Percentiles rank a stretch among this genome's conserved stretches.
These are phyloP conservation scores for Diaporthe citriasiana DNA, from an alignment of 2,329 filamentous ascomycete genomes.

Conservation along the genomic window DNA sequence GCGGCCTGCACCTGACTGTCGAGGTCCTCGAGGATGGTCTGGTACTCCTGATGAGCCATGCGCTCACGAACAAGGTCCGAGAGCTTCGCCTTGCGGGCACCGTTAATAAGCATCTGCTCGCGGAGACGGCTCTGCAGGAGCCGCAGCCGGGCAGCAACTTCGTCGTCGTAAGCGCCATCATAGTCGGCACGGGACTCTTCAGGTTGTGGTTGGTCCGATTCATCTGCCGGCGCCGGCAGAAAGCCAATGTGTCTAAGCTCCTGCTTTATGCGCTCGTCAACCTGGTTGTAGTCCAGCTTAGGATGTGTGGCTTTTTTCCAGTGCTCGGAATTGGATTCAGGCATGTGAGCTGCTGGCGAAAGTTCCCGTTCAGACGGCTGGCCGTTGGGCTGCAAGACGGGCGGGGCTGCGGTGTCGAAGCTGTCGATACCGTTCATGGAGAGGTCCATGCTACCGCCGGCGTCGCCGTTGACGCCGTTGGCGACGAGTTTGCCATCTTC, in stretches of 20 bases:
- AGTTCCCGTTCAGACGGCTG: conserved; percentile 53
- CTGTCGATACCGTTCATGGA: conserved; percentile 67
- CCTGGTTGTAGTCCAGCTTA: conserved; percentile 85
- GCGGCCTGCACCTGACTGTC: conserved; percentile 95
- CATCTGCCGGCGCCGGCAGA: conserved; percentile 65
- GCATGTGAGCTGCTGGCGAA: conserved; percentile 83
- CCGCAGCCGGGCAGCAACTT: conserved; percentile 90
- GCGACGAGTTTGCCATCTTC: conserved; percentile 70
- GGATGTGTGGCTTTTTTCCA: conserved; percentile 84
- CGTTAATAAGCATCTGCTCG: conserved; percentile 88
- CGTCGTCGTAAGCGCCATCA: conserved; percentile 92
- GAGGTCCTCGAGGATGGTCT: conserved; percentile 95
- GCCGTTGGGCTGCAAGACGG: conserved; percentile 39
- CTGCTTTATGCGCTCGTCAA: conserved; percentile 92
- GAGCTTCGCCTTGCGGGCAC: conserved; percentile 88
- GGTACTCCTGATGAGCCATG: conserved; percentile 97
- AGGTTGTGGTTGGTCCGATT: conserved; percentile 41
- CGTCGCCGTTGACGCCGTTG: conserved; percentile 61
- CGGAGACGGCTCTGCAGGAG: conserved; percentile 86
- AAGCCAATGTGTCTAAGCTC: conserved; percentile 94
- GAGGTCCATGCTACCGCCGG: conserved; percentile 60
- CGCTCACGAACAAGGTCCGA: conserved; percentile 90
- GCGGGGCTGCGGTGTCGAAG: conserved; percentile 53
- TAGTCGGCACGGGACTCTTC: conserved; percentile 73
- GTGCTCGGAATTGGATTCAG: conserved; percentile 79